These are phyloP conservation scores for Pseudozyma sp. DNA, from an alignment of 1,284 basidiomycete genomes.

Conservation along the genomic window DNA sequence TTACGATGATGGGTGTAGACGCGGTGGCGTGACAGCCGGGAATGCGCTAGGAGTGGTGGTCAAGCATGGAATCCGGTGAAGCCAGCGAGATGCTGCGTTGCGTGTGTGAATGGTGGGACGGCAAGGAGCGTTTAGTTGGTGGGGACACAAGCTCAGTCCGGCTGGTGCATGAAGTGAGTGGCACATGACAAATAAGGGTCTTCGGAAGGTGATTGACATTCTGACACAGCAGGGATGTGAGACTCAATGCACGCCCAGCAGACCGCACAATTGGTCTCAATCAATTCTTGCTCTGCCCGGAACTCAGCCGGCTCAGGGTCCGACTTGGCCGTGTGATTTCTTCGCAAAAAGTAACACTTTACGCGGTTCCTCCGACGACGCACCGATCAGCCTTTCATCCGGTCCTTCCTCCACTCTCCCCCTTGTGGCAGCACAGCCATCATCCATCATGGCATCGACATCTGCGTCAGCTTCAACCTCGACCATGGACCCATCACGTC, in stretches of 20 bases:
- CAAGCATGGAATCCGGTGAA: neutral
- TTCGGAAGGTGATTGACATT: constrained; percentile 11
- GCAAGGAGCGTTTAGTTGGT: neutral
- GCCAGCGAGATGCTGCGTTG: neutral
- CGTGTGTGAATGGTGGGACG: neutral
- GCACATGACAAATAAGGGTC: too few species aligned
- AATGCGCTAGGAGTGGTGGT: neutral
- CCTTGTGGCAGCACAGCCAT: too few species aligned
- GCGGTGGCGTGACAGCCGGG: neutral
- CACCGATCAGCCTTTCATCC: constrained; percentile 24
- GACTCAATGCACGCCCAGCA: constrained; percentile 1
- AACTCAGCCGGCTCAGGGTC: constrained; percentile 22
- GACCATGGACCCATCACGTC: constrained; percentile 7
- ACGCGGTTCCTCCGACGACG: constrained; percentile 4
- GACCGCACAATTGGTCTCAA: constrained; percentile 10
- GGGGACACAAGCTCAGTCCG: too few species aligned
- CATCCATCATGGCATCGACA: neutral
- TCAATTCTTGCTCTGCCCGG: constrained; percentile 14
- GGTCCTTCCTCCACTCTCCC: neutral
- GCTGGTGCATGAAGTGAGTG: too few species aligned
- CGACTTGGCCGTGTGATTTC: neutral
- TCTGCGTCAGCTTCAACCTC: neutral
- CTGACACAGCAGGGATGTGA: constrained; percentile 14
- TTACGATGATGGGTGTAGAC: constrained; percentile 1
- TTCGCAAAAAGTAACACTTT: constrained; percentile 29